phyloP scores from a whole-genome alignment of 2,329 filamentous ascomycete genomes.

The Cytospora paraplurivora region DNA sequence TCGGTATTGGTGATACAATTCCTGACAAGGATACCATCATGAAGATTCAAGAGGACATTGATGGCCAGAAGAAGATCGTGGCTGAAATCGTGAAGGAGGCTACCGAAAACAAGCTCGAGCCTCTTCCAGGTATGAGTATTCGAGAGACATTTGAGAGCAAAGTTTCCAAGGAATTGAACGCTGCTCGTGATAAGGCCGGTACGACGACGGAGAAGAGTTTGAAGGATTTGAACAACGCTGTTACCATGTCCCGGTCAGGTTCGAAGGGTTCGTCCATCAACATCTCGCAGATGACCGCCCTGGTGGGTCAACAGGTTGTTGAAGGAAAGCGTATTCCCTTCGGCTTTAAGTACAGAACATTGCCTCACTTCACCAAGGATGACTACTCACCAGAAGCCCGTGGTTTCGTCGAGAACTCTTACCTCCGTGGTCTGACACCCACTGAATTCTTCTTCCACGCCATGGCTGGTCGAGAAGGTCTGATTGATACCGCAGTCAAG shows the following conservation, averaged over 20 bases:
- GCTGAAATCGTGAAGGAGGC: constrained; percentile 73
- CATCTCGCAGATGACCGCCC: constrained; percentile 98
- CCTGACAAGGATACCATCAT: constrained; percentile 83
- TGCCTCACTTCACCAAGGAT: constrained; percentile 98
- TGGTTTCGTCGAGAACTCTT: constrained; percentile 98
- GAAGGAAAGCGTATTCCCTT: constrained; percentile 99
- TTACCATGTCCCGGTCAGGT: constrained; percentile 93
- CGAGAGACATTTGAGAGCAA: constrained; percentile 98
- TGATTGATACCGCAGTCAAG: constrained; percentile 99
- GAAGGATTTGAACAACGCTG: constrained; percentile 94
- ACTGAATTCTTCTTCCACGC: constrained; percentile 99
- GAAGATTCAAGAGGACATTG: constrained; percentile 80
- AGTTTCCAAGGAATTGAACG: constrained; percentile 91
- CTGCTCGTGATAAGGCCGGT: constrained; percentile 94
- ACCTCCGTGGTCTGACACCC: constrained; percentile 91
- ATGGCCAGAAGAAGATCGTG: constrained; percentile 80
- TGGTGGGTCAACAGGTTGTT: constrained; percentile 97
- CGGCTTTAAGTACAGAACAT: constrained; percentile 95
- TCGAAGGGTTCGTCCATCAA: constrained; percentile 99
- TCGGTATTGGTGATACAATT: constrained; percentile 97
- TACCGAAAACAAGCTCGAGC: constrained; percentile 83
- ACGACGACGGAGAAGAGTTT: constrained; percentile 87
- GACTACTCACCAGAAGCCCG: constrained; percentile 97
- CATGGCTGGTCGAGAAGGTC: constrained; percentile 99
- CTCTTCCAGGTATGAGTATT: constrained; percentile 97